Evolutionary conservation across 1,139 yeast genomes (phyloP).

Genomic region (Geotrichum candidum): DNA sequence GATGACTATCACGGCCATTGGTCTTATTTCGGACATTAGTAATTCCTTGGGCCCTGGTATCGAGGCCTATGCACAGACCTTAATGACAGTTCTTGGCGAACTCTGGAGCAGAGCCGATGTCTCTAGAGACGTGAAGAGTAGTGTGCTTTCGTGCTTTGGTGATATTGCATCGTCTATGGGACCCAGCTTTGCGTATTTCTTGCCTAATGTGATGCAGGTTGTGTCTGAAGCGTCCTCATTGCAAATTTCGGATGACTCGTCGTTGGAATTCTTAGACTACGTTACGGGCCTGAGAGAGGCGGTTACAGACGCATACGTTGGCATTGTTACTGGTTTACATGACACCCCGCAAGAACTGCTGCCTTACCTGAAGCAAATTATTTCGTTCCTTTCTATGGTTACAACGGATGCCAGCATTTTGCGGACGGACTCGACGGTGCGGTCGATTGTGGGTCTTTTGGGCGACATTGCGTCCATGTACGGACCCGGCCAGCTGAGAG

Average conservation of each 20-base stretch:
- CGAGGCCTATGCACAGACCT: conserved; percentile 66
- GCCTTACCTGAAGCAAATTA: conserved; percentile 63
- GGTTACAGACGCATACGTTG: conserved; percentile 90
- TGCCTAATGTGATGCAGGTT: conserved; percentile 70
- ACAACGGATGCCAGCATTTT: conserved; percentile 55
- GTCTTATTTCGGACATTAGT: conserved; percentile 94
- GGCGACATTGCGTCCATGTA: conserved; percentile 91
- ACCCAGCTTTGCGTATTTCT: conserved; percentile 61
- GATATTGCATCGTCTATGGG: conserved; percentile 92
- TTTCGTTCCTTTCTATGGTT: conserved; percentile 58
- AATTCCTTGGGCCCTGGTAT: conserved; percentile 76
- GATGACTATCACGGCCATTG: conserved; percentile 82
- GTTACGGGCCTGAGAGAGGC: conserved; percentile 70
- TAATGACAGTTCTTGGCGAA: conserved; percentile 76
- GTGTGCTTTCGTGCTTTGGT: conserved; percentile 91
- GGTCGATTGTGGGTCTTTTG: conserved; percentile 78
- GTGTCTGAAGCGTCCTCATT: conserved; percentile 53
- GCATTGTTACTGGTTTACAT: conserved; percentile 82
- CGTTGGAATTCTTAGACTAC: conserved; percentile 74
- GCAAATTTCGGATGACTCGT: conserved; percentile 42
- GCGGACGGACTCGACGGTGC: conserved; percentile 58
- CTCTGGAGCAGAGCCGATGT: conserved; percentile 61
- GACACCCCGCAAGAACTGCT: conserved; percentile 59
- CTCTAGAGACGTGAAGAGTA: conserved; percentile 76
- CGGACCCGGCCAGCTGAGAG: conserved; percentile 70